Evolutionary conservation across 257 asterid genomes (phyloP), one percentile per base, ranked within the genome.

Genomic region (Nicotiana tomentosiformis): DNA sequence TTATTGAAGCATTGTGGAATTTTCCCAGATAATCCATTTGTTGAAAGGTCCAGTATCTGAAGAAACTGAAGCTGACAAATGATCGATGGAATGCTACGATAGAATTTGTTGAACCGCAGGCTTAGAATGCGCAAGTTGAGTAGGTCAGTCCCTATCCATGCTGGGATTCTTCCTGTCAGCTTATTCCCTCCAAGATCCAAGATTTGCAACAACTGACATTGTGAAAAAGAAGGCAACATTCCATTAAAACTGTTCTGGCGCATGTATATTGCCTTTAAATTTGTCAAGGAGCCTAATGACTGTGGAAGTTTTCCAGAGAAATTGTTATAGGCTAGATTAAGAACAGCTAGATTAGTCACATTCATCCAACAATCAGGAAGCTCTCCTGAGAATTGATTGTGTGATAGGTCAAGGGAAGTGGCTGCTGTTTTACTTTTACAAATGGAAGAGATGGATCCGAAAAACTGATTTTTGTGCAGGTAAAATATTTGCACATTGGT

Each of bases 341-440:
- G 82, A 51, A 81, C 10, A 0, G 0, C 0, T 15, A 85, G 56
- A 1, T 0, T 0, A 0, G 2, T n/a, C 39, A 23, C 17, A n/a
- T 79, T 80, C 80, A 14, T 64, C 87, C 83, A 85, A n/a, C 85
- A 83, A 58, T 80, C 60, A 23, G 87, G 83, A 83, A 88, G 64
- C 15, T 77, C 83, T 20, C 86, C 83, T 0, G 86, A 56, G 4
- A 84, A 72, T 33, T 35, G 78, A 15, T 86, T 86, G 14, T 26
- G 30, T 9, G 88, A 83, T 16, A 88, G 83, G 39, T 86, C 82
- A 4, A 87, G 74, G 11, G 49, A 2, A 0, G 9, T 0, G 15
- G 1, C 0, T 2, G 2, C 1, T 1, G 39, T 69, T 39, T 4
- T 10, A 60, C 8, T 20, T 12, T 1, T 8, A 58, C 90, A 88